Base-by-base conservation (phyloP, 1,284 basidiomycete species). In the Trichosporon sp. region DNA sequence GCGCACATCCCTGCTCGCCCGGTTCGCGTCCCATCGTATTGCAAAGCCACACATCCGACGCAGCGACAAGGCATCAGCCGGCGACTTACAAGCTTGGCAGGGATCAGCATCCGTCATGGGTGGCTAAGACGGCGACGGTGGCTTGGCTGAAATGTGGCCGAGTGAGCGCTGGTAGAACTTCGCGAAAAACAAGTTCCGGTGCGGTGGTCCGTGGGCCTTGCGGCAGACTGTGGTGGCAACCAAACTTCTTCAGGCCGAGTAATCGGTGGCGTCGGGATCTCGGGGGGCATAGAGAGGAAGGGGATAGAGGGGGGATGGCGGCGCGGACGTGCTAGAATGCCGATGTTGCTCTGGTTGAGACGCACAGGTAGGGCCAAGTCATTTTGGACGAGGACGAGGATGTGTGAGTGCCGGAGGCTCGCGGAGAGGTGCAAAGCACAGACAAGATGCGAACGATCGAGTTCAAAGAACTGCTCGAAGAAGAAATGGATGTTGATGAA, bases 161-260 rank as follows among this genome's bases (percentile, higher is more conserved):
- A 21, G 26, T 26, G 26, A 26, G 21, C 51, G 21, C 51, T 26
- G 51, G 51, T 2, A 2, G 19, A 54, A 54, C 43, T 54, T 19
- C 51, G 51, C 51, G 51, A 54, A 26, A 54, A 19, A 54, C 51
- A 54, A 54, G 51, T 26, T 54, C 51, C 51, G 51, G 51, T 54
- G 51, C 51, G 51, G 19, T 16, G 19, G 51, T 54, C 51, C 43
- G 11, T 54, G 51, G 19, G 19, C 2, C 48, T 6, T 19, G 26
- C 26, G 19, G 43, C 43, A 54, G 21, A n/a, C 16, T 16, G 51
- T 21, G 51, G 51, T 54, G 51, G 51, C 51, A 19, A 26, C 51
- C 19, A 19, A 54, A 26, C 19, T 3, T 19, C 51, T 10, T 54
- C 19, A 8, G n/a, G 21, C 51, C 51, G 51, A 54, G 19, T 21